Base-by-base conservation (phyloP, 2,329 filamentous ascomycete genomes). In the Claviceps sp. region DNA sequence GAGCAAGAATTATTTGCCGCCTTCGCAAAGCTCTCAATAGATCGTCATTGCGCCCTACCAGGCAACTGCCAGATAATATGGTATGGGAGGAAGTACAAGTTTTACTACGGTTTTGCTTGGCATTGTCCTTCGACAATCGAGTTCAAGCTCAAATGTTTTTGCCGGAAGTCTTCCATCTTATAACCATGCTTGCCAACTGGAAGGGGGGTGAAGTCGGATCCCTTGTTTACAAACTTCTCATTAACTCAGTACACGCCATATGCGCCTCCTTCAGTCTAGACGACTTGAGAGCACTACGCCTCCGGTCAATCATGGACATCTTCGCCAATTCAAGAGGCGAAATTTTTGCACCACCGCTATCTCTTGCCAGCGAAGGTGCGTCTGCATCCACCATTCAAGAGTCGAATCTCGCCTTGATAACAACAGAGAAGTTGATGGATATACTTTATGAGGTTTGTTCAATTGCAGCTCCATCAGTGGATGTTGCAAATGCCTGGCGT, bases 31-130 rank as follows among this genome's bases (percentile, higher is more conserved):
- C 80, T 2, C 67, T 86, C 47, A 85, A 84, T 59, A 74, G 81
- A 53, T 83, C 81, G 5, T 85, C 82, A 1, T 67, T 84, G 50
- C 74, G 82, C 40, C 80, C 82, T n/a, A 85, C 82, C 1, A 78
- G 78, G 57, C 71, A 77, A 49, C 69, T 86, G 1, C 77, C 80
- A 8, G 82, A 86, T 54, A 85, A 85, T 57, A 72, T 75, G 2
- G 81, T 84, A 8, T 86, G 82, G 82, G 67, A 73, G n/a, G 82
- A 86, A 63, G 79, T 86, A 30, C 84, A 81, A 60, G 73, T 85
- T 46, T 68, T 86, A 36, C 69, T 86, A 48, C 78, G 81, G 46
- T 82, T 86, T 56, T 84, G 80, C 55, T 68, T 85, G 14, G 77
- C 81, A 1, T 69, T 84, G 49, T 85, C 82, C 1, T 86, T 86